Conservation (phyloP, 371 early-diverging fungal species). For the Mucor saturninus region DNA sequence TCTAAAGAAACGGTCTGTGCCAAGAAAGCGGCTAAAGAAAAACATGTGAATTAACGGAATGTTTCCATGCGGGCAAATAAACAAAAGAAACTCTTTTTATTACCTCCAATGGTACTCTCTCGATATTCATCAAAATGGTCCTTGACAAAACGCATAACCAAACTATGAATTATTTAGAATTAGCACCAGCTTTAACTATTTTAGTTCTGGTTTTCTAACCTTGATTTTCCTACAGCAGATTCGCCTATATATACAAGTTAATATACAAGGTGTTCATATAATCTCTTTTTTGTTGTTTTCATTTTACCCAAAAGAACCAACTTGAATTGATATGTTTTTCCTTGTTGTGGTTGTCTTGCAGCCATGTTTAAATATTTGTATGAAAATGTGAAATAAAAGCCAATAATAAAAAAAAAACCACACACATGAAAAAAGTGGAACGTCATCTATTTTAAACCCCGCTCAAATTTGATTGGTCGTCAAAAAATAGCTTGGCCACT, state of each 20-base stretch:
- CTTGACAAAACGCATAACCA: constrained; percentile 94
- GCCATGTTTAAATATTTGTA: constrained; percentile 17
- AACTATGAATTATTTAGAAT: constrained; percentile 48
- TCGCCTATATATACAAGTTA: constrained; percentile 61
- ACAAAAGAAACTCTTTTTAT: constrained; percentile 2
- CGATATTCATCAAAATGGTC: constrained; percentile 97
- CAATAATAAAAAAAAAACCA: background rate
- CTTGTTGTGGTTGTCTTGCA: constrained; percentile 45
- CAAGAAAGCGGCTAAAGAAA: constrained; percentile 73
- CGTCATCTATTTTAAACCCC: background rate
- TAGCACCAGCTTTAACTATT: constrained; percentile 40
- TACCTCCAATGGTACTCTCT: constrained; percentile 97
- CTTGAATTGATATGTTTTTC: constrained; percentile 75
- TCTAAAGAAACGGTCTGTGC: constrained; percentile 74
- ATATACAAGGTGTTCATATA: background rate
- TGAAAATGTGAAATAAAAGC: background rate
- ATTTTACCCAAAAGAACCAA: constrained; percentile 77
- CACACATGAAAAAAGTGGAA: background rate
- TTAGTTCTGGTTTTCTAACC: constrained; percentile 44
- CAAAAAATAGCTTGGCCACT: background rate
- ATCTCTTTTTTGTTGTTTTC: background rate
- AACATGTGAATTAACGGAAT: too few species aligned
- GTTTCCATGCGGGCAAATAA: background rate
- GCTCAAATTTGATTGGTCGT: background rate
- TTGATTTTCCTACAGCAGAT: constrained; percentile 88